These are phyloP conservation scores for Lipomyces sp. DNA, from an alignment of 805 yeast genomes.

Conservation along the genomic window DNA sequence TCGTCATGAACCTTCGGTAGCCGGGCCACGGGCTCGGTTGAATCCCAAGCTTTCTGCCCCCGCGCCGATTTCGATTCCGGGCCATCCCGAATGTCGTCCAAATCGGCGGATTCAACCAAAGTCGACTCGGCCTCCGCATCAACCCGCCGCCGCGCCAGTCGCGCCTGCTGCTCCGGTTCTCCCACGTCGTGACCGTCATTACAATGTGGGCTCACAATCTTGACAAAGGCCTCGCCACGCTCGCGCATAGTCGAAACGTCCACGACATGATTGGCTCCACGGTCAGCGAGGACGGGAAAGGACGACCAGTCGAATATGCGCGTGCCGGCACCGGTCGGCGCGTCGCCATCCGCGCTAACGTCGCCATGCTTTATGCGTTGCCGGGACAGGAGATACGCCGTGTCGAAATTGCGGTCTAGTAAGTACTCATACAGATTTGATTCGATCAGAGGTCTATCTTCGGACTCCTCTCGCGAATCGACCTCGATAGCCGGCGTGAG, in stretches of 20 bases:
- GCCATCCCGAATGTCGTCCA: background rate
- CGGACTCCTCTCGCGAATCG: background rate
- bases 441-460: background rate
- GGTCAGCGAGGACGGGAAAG: background rate
- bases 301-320: background rate
- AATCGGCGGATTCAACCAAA: background rate
- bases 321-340: background rate
- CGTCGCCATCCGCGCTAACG: too few relatives aligned
- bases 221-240: conserved; percentile 12
- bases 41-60: background rate
- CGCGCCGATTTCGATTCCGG: background rate
- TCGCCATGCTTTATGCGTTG: too few relatives aligned
- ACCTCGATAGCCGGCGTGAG: conserved; percentile 9
- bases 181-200: background rate
- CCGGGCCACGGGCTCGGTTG: background rate
- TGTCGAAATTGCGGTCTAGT: background rate
- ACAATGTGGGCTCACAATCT: conserved; percentile 14
- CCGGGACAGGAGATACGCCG: too few relatives aligned
- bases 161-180: background rate
- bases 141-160: too few relatives aligned
- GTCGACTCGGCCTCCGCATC: background rate
- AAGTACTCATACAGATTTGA: background rate
- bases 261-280: background rate
- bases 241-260: background rate
- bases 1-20: conserved; percentile 10